Evolutionary conservation across 2,329 filamentous ascomycete species (phyloP).

Genomic region (Diaporthe caulivora): DNA sequence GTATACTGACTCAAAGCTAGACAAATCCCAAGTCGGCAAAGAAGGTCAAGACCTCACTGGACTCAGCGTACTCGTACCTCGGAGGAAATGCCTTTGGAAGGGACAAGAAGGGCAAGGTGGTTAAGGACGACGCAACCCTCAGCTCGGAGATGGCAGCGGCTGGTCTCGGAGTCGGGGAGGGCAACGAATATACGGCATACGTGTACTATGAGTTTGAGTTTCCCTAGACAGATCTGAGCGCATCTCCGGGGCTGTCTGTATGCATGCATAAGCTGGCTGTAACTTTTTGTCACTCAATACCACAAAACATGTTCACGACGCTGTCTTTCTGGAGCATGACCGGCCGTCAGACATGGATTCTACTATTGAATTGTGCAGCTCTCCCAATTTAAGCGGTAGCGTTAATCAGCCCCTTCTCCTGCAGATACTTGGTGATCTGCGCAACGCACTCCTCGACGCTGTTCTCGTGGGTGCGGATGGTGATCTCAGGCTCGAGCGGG

Average conservation of each 20-base stretch:
- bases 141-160: constrained; percentile 87
- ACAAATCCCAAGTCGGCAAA: constrained; percentile 85
- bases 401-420: constrained; percentile 73
- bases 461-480: constrained; percentile 84
- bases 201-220: constrained; percentile 98
- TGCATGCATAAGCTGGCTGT: constrained; percentile 34
- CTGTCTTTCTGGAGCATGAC: constrained; percentile 24
- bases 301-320: constrained; percentile 15
- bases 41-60: constrained; percentile 83
- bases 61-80: constrained; percentile 89
- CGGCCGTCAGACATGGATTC: not conserved
- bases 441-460: constrained; percentile 90
- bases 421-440: constrained; percentile 85
- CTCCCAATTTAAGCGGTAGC: constrained; percentile 36
- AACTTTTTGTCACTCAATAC: constrained; percentile 31
- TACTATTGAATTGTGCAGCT: not conserved
- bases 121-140: constrained; percentile 86
- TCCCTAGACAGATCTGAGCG: constrained; percentile 48
- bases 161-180: constrained; percentile 75
- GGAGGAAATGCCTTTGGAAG: constrained; percentile 93
- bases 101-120: constrained; percentile 92
- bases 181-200: constrained; percentile 91
- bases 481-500: constrained; percentile 86
- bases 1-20: constrained; percentile 58
- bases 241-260: constrained; percentile 7